These are phyloP conservation scores for Pyrenophora seminiperda DNA, from an alignment of 2,329 filamentous ascomycete species.

Conservation along the genomic window DNA sequence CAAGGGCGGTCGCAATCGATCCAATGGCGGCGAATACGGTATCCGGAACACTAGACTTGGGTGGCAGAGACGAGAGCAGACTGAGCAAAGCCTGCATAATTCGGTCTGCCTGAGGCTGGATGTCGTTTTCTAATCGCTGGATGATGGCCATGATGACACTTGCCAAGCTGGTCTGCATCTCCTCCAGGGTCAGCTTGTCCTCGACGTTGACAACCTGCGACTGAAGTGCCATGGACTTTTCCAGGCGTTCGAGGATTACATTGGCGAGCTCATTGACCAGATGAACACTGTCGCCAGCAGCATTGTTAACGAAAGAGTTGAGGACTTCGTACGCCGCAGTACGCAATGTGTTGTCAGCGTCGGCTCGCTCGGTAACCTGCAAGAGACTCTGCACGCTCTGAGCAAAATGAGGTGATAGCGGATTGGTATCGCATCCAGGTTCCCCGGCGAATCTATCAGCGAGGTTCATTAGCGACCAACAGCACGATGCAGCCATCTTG, in stretches of 20 bases:
- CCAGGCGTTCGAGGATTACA: conserved; percentile 86
- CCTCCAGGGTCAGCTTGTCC: conserved; percentile 92
- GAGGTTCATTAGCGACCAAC: conserved; percentile 98
- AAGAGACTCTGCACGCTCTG: conserved; percentile 86
- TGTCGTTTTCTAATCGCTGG: conserved; percentile 86
- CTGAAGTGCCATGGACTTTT: conserved; percentile 88
- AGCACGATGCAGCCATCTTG: conserved; percentile 98
- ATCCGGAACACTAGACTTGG: conserved; percentile 93
- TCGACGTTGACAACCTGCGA: conserved; percentile 95
- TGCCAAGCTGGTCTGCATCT: conserved; percentile 95
- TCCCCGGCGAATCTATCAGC: conserved; percentile 94
- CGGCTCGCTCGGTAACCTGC: conserved; percentile 79
- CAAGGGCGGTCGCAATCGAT: conserved; percentile 86
- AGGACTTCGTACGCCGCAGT: conserved; percentile 97
- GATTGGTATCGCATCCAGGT: conserved; percentile 75
- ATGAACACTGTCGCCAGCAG: conserved; percentile 81
- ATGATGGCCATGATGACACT: conserved; percentile 92
- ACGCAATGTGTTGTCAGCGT: conserved; percentile 85
- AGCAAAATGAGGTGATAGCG: conserved; percentile 90
- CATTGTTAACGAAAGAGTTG: conserved; percentile 89
- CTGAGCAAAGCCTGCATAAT: conserved; percentile 91
- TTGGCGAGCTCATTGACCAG: conserved; percentile 82
- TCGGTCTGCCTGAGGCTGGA: conserved; percentile 85
- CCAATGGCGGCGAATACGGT: conserved; percentile 91
- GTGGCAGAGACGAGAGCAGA: conserved; percentile 74